These are phyloP conservation scores for Tieghemostelium lacteum DNA, from an alignment of 78 protist species.

Conservation along the genomic window DNA sequence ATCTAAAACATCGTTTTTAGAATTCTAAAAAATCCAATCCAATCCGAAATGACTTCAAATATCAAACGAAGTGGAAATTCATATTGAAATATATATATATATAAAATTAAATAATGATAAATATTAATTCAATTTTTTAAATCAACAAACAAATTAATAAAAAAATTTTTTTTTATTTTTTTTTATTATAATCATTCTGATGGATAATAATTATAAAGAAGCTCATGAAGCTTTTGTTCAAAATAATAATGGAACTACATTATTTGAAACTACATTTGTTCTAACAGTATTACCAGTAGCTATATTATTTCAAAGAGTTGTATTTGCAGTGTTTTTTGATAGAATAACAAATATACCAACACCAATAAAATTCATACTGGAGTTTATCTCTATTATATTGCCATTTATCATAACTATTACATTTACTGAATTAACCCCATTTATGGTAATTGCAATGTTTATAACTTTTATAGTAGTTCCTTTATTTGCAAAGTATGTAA, in stretches of 20 bases:
- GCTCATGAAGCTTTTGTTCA: conserved; percentile 60
- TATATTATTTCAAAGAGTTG: conserved; percentile 66
- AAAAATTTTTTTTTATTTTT: too few relatives aligned
- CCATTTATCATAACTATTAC: conserved; percentile 52
- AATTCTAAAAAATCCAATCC: too few relatives aligned
- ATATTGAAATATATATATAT: too few relatives aligned
- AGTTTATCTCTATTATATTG: conserved; percentile 18
- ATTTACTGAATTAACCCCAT: conserved; percentile 24
- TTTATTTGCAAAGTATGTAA: conserved; percentile 61
- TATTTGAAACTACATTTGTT: conserved; percentile 43
- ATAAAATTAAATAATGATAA: too few relatives aligned
- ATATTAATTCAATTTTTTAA: too few relatives aligned
- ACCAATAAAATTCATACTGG: conserved; percentile 27
- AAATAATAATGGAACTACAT: conserved; percentile 44
- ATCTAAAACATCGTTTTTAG: too few relatives aligned
- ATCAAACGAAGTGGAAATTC: too few relatives aligned
- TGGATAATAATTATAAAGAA: conserved; percentile 57
- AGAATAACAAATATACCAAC: conserved; percentile 22
- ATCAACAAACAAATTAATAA: too few relatives aligned
- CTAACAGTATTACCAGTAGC: conserved; percentile 68
- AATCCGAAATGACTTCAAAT: too few relatives aligned
- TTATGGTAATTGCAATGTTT: conserved; percentile 31
- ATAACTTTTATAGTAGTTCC: conserved; percentile 43
- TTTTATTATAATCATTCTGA: too few relatives aligned
- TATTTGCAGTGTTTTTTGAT: conserved; percentile 44